phyloP scores from a whole-genome alignment of 768 basidiomycete genomes.

The Boletus barrowsii region DNA sequence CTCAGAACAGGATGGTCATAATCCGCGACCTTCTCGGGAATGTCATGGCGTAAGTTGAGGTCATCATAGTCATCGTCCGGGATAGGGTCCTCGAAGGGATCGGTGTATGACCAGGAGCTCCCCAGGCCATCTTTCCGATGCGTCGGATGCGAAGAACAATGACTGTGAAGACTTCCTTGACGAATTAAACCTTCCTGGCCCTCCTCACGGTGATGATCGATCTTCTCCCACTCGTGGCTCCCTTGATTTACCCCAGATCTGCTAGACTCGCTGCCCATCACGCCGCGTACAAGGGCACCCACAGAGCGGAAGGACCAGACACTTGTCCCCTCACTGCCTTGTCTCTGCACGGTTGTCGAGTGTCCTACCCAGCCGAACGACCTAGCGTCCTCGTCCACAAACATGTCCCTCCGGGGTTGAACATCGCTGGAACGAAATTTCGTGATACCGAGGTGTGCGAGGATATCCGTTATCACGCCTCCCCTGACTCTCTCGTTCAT shows the following conservation, averaged over 20 bases:
- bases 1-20: slow-evolving; percentile 12
- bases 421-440: slow-evolving; percentile 5
- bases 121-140: slow-evolving; percentile 7
- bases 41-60: slow-evolving; percentile 8
- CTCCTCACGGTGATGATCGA: slow-evolving; percentile 7
- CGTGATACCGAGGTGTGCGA: slow-evolving; percentile 24
- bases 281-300: slow-evolving; percentile 25
- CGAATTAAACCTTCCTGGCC: slow-evolving; percentile 22
- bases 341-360: slow-evolving; percentile 27
- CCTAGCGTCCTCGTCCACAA: slow-evolving; percentile 70
- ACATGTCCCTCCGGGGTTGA: slow-evolving; percentile 59
- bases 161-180: slow-evolving; percentile 11
- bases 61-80: slow-evolving; percentile 18
- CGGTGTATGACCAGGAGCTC: slow-evolving; percentile 39
- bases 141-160: slow-evolving; percentile 5
- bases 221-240: slow-evolving; percentile 21
- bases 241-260: slow-evolving; percentile 16
- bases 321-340: slow-evolving; percentile 42
- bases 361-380: slow-evolving; percentile 37
- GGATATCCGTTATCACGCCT: slow-evolving; percentile 12
- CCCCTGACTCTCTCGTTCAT: neutral
- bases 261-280: slow-evolving; percentile 30
- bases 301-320: slow-evolving; percentile 53
- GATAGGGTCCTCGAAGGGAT: slow-evolving; percentile 41
- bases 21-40: slow-evolving; percentile 20